Evolutionary conservation across 768 basidiomycete genomes (phyloP).

Genomic region (Collybia nuda): DNA sequence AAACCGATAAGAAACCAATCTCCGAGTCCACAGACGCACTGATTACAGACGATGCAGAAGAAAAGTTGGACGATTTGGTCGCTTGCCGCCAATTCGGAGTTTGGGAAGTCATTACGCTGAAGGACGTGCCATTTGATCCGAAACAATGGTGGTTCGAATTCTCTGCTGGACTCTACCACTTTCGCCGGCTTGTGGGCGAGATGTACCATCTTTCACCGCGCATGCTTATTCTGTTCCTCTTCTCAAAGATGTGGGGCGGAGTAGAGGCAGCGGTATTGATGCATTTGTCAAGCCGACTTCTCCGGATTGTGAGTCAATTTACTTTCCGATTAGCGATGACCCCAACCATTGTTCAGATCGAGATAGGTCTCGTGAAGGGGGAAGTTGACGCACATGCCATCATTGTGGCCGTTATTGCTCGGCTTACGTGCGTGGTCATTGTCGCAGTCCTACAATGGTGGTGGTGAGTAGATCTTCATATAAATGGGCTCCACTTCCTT

Average conservation of each 20-base stretch:
- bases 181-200: constrained; percentile 19
- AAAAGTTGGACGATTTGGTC: constrained; percentile 2
- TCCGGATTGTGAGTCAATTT: constrained; percentile 16
- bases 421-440: constrained; percentile 14
- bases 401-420: constrained; percentile 11
- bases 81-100: constrained; percentile 20
- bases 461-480: constrained; percentile 12
- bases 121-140: constrained; percentile 8
- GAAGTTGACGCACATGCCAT: constrained; percentile 15
- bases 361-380: constrained; percentile 16
- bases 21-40: too few species aligned
- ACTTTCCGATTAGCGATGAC: too few species aligned
- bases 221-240: constrained; percentile 18
- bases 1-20: too few species aligned
- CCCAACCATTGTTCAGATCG: constrained; percentile 16
- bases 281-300: constrained; percentile 21
- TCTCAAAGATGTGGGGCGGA: constrained; percentile 22
- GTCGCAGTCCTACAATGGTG: constrained; percentile 18
- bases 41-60: too few species aligned
- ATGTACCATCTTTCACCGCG: constrained; percentile 18
- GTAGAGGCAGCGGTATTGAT: constrained; percentile 22
- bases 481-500: too few species aligned
- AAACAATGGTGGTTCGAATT: constrained; percentile 5
- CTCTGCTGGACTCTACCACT: constrained; percentile 14
- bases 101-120: constrained; percentile 14